These are phyloP conservation scores for Macaranga tanarius DNA, from an alignment of 441 rosid genomes.

Conservation along the genomic window DNA sequence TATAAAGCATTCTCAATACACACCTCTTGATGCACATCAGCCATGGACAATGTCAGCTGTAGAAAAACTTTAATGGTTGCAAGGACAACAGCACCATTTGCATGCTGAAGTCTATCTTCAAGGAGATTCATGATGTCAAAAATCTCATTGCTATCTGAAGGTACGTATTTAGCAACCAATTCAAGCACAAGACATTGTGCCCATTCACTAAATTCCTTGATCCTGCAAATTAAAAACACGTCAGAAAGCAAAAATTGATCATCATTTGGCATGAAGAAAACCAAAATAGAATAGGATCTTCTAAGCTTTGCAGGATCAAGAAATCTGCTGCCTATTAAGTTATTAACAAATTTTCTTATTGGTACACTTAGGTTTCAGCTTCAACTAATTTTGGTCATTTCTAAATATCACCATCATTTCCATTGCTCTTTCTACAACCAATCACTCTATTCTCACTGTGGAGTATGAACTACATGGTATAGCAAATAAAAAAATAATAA, in stretches of 20 bases:
- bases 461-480: neutral
- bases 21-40: constrained; percentile 98
- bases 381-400: neutral
- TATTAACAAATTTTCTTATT: neutral
- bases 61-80: constrained; percentile 85
- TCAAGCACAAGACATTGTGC: constrained; percentile 97
- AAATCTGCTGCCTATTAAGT: neutral
- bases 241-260: neutral
- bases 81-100: constrained; percentile 98
- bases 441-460: neutral
- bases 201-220: constrained; percentile 93
- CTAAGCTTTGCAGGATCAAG: constrained; percentile 2
- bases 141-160: constrained; percentile 82
- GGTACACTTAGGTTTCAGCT: neutral
- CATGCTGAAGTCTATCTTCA: constrained; percentile 99
- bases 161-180: constrained; percentile 83
- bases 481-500: neutral
- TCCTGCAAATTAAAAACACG: constrained; percentile 49
- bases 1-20: neutral
- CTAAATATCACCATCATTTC: neutral
- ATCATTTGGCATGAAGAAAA: constrained; percentile 12
- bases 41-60: constrained; percentile 87
- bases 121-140: constrained; percentile 98
- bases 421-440: neutral
- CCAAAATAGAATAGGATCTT: constrained; percentile 11